Evolutionary conservation across 495 filamentous ascomycete species (phyloP).

Genomic region (Pyronema domesticum): DNA sequence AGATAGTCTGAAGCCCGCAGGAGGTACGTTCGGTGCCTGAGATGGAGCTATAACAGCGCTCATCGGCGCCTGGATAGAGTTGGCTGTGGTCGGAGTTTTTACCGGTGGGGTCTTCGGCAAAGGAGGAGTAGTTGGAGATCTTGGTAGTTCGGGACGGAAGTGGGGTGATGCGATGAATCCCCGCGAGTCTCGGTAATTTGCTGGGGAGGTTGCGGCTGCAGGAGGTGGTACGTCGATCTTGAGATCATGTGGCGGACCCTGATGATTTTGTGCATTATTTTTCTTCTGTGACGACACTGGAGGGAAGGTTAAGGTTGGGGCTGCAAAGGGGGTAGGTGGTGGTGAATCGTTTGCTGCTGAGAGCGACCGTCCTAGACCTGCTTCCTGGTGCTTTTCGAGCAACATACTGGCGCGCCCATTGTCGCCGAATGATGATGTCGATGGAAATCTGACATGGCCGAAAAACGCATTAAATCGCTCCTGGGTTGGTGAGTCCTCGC

Average conservation of each 20-base stretch:
- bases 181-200: neutral
- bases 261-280: too few species aligned
- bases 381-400: constrained; percentile 1
- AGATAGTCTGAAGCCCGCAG: too few species aligned
- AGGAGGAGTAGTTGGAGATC: neutral
- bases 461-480: neutral
- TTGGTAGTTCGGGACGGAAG: neutral
- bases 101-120: neutral
- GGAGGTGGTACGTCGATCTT: too few species aligned
- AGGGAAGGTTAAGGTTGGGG: neutral
- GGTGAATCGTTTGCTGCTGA: neutral
- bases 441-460: constrained; percentile 15
- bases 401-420: constrained; percentile 3
- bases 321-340: constrained; percentile 1
- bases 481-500: constrained; percentile 5
- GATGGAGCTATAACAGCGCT: too few species aligned
- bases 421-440: constrained; percentile 21
- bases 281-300: neutral
- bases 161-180: neutral
- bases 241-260: too few species aligned
- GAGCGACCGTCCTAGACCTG: neutral
- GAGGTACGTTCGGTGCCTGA: too few species aligned
- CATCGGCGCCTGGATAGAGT: too few species aligned
- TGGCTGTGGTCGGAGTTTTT: too few species aligned
- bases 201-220: neutral